A percentile compares a stretch with the other conserved stretches of the same genome.
Conservation (phyloP, 805 yeast species). For the Priceomyces melissophilus region DNA sequence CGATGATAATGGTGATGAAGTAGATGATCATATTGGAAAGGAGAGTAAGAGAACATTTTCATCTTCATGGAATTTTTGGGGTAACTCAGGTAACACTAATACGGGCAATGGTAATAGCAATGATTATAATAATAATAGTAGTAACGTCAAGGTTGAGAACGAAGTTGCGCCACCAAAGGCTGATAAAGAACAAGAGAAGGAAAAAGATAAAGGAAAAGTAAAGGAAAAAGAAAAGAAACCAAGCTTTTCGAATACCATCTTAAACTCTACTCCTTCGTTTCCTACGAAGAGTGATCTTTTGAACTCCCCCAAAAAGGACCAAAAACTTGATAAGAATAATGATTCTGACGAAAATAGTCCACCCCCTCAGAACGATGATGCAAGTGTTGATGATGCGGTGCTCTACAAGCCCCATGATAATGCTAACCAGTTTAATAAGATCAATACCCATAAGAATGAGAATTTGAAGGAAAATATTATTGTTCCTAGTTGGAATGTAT, state of each 20-base stretch:
- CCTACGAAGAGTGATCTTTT: conserved; percentile 16
- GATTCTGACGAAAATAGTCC: conserved; percentile 8
- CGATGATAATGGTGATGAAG: conserved; percentile 29
- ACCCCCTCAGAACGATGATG: conserved; percentile 7
- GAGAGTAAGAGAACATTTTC: conserved; percentile 19
- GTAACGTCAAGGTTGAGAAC: conserved; percentile 7
- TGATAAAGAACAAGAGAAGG: neutral
- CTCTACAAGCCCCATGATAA: conserved; percentile 42
- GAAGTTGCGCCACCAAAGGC: conserved; percentile 1
- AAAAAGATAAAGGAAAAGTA: conserved; percentile 7
- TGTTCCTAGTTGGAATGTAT: conserved; percentile 41
- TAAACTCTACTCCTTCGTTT: conserved; percentile 28
- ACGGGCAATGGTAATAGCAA: conserved; percentile 8
- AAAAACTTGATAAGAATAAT: conserved; percentile 8
- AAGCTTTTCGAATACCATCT: conserved; percentile 26
- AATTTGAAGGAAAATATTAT: conserved; percentile 37
- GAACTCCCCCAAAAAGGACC: conserved; percentile 3
- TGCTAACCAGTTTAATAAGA: conserved; percentile 36
- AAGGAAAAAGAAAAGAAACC: conserved; percentile 8
- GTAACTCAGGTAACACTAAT: conserved; percentile 4
- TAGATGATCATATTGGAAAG: conserved; percentile 26
- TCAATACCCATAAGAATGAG: conserved; percentile 44
- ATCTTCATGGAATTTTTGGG: conserved; percentile 38
- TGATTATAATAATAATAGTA: conserved; percentile 5
- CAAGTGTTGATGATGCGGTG: conserved; percentile 36